Conservation (phyloP, 305 asterid genomes). For the Nicotiana rustica region DNA sequence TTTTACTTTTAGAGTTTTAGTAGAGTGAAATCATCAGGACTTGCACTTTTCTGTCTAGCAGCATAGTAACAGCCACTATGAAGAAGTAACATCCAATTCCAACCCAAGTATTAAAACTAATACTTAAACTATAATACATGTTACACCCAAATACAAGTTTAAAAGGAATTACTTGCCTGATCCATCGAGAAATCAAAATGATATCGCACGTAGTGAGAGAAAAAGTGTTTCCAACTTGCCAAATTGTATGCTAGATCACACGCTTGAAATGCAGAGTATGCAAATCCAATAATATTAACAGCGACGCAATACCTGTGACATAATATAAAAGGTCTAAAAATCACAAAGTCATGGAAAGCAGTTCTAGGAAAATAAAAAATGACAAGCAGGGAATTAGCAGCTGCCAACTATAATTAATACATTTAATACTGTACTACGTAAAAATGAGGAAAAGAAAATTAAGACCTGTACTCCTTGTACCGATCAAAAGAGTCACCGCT, state of each 20-base stretch:
- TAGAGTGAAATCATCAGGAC: not conserved
- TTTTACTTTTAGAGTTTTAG: not conserved
- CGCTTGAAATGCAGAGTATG: slow-evolving; percentile 71
- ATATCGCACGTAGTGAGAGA: slow-evolving; percentile 56
- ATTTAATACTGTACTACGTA: too few relatives aligned
- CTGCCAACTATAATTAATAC: slow-evolving; percentile 63
- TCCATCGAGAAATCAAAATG: slow-evolving; percentile 73
- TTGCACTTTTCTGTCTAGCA: not conserved
- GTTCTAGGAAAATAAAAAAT: not conserved
- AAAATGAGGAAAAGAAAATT: not conserved
- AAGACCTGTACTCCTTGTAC: slow-evolving; percentile 78
- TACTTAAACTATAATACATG: not conserved
- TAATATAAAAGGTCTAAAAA: slow-evolving; percentile 24
- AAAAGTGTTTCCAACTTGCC: slow-evolving; percentile 59
- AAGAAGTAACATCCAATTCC: not conserved
- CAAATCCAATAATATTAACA: slow-evolving; percentile 79
- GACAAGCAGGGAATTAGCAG: not conserved
- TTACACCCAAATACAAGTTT: not conserved
- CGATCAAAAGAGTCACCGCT: slow-evolving; percentile 92
- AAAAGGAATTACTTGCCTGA: slow-evolving; percentile 63
- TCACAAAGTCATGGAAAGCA: slow-evolving; percentile 18
- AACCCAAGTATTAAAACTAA: not conserved
- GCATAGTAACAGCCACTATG: not conserved
- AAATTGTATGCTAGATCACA: slow-evolving; percentile 59
- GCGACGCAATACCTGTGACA: slow-evolving; percentile 66